Percentiles rank a stretch among this genome's conserved stretches.
Conservation (phyloP, 768 basidiomycete genomes). For the Gymnopilus dilepis region DNA sequence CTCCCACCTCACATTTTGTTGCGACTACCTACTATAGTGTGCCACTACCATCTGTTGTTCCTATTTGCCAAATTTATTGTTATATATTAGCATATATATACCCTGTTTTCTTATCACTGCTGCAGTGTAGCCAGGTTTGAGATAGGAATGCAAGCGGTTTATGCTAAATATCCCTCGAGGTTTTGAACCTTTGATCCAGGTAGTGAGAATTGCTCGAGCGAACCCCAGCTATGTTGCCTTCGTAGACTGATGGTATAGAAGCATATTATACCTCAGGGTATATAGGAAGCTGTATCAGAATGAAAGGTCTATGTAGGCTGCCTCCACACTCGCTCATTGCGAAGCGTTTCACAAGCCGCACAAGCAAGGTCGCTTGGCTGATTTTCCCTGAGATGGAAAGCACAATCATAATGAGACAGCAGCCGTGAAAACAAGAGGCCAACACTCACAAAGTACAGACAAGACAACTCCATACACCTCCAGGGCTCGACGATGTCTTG, state of each 20-base stretch:
- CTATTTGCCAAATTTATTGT: conserved; percentile 19
- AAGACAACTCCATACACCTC: conserved; percentile 53
- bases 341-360: conserved; percentile 61
- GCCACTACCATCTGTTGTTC: conserved; percentile 23
- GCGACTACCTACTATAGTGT: conserved; percentile 20
- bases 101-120: conserved; percentile 15
- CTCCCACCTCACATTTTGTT: conserved; percentile 16
- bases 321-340: conserved; percentile 39
- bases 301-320: background rate
- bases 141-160: background rate
- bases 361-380: conserved; percentile 60
- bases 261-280: no score
- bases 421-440: conserved; percentile 2
- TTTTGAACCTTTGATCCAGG: background rate
- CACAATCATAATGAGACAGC: conserved; percentile 11
- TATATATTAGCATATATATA: conserved; percentile 29
- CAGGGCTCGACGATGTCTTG: background rate
- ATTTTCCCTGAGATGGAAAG: conserved; percentile 49
- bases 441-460: conserved; percentile 68
- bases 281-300: background rate
- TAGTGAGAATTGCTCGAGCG: no score
- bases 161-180: background rate
- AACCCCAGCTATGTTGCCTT: no score
- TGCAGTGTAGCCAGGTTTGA: background rate
- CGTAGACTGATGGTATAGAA: no score